Evolutionary conservation across 2,329 filamentous ascomycete species (phyloP), one percentile per base, ranked within the genome.

Genomic region (Clarireedia hainanense): DNA sequence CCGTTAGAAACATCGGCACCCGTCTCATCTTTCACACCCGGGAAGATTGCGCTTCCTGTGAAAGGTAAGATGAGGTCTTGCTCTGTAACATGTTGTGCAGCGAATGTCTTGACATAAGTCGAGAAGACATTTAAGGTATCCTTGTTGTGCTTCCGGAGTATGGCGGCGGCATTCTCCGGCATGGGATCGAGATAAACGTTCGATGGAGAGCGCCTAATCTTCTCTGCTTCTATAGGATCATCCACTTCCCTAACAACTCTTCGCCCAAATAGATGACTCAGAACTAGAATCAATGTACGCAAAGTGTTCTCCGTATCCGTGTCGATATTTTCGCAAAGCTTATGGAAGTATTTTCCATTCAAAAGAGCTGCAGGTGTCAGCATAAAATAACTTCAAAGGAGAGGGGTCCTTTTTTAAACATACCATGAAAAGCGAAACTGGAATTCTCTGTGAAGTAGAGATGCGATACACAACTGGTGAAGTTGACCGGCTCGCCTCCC

Each of bases 391-490:
- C 52, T 63, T 60, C 23, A 15, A 52, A 43, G 20, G 14, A n/a
- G 26, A 20, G 6, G 5, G 40, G 23, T 4, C 12, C 17, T 23
- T 17, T 20, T n/a, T 5, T 20, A 17, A 17, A 55, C 59, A 58
- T 65, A 68, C 66, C 81, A 66, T 91, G 88, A 70, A 91, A 89
- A 0, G 86, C 86, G 65, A 91, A 91, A 5, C 81, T 82, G 0
- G 84, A 81, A 63, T 87, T 89, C 63, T 91, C 86, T 0, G 85
- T 87, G 63, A 84, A 90, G 71, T 91, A 91, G 1, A 92, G 72
- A 69, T 91, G 86, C 0, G 82, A 80, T 0, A 91, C 79, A 3
- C 83, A 75, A 0, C 83, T 82, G 0, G 88, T 80, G 65, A 91
- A 89, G 66, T 91, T 88, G 12, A 91, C 71, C 0, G 88, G 86